phyloP scores from a whole-genome alignment of 75 land plant species.

The Gnetum montanum region DNA sequence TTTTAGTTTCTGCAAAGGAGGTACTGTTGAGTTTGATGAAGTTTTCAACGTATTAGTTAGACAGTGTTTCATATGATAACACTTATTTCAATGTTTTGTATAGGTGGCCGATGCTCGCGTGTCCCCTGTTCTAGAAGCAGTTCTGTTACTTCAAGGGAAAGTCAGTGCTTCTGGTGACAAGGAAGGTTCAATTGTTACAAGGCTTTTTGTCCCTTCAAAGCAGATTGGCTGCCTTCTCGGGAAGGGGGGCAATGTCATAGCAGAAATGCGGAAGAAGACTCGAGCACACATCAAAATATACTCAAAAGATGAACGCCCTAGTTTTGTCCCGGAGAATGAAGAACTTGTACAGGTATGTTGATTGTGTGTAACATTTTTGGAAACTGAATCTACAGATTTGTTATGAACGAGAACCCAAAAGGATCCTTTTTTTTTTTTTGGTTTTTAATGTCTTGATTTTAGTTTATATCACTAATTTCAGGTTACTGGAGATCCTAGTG shows the following conservation, averaged over 20 bases:
- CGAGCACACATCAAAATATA: constrained; percentile 69
- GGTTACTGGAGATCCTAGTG: constrained; percentile 60
- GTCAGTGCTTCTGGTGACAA: constrained; percentile 38
- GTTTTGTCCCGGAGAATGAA: constrained; percentile 47
- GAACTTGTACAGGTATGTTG: constrained; percentile 82
- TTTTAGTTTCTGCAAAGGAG: constrained; percentile 66
- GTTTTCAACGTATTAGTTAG: background rate
- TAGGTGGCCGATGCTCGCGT: constrained; percentile 45
- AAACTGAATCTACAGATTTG: too few species aligned
- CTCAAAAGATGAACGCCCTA: constrained; percentile 67
- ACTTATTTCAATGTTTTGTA: background rate
- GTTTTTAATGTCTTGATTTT: too few species aligned
- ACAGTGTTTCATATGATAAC: background rate
- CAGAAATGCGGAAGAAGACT: constrained; percentile 82
- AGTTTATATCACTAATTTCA: too few species aligned
- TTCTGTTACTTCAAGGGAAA: constrained; percentile 57
- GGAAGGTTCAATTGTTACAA: constrained; percentile 37
- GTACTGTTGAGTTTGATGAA: constrained; percentile 22
- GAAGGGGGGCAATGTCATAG: constrained; percentile 79
- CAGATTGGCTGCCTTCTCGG: constrained; percentile 92
- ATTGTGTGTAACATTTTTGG: too few species aligned
- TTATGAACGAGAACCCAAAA: too few species aligned
- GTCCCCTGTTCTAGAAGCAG: constrained; percentile 84
- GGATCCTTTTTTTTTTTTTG: too few species aligned
- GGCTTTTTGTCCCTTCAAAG: constrained; percentile 81